Evolutionary conservation across 1,284 basidiomycete species (phyloP).

Genomic region (Earliella scabrosa): DNA sequence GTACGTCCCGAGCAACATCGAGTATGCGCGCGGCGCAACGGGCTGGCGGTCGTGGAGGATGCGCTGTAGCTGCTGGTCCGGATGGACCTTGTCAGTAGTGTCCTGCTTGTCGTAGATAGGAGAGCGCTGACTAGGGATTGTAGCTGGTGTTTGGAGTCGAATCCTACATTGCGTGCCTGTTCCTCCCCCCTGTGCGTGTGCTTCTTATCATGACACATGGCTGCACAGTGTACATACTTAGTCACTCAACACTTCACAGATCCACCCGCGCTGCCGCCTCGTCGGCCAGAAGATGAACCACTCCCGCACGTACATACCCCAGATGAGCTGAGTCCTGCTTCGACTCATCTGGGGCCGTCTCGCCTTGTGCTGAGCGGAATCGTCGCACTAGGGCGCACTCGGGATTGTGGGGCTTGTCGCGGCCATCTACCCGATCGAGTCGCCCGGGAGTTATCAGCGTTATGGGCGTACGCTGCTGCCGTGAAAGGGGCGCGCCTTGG

Average conservation of each 20-base stretch:
- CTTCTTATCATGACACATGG: neutral
- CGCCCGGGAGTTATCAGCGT: constrained; percentile 69
- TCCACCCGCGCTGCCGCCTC: constrained; percentile 64
- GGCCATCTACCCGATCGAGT: constrained; percentile 70
- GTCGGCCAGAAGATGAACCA: constrained; percentile 71
- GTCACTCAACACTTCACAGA: constrained; percentile 38
- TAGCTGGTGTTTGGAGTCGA: constrained; percentile 66
- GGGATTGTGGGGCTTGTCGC: constrained; percentile 64
- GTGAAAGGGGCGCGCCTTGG: constrained; percentile 55
- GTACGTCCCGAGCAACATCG: constrained; percentile 60
- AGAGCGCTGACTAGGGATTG: constrained; percentile 28
- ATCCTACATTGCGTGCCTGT: constrained; percentile 66
- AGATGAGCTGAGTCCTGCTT: constrained; percentile 40
- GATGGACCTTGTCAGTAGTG: no score
- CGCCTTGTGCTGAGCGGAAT: neutral
- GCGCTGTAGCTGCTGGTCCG: constrained; percentile 49
- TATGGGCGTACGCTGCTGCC: constrained; percentile 61
- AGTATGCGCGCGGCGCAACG: constrained; percentile 71
- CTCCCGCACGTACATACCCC: constrained; percentile 61
- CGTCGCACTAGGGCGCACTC: constrained; percentile 54
- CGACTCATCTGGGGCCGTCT: neutral
- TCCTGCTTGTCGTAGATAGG: no score
- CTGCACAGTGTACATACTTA: no score
- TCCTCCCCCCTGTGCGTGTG: constrained; percentile 27
- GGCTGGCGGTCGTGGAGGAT: constrained; percentile 61